Evolutionary conservation across 805 yeast genomes (phyloP), one percentile per base, ranked within the genome.

Genomic region (Starmera caribaea): DNA sequence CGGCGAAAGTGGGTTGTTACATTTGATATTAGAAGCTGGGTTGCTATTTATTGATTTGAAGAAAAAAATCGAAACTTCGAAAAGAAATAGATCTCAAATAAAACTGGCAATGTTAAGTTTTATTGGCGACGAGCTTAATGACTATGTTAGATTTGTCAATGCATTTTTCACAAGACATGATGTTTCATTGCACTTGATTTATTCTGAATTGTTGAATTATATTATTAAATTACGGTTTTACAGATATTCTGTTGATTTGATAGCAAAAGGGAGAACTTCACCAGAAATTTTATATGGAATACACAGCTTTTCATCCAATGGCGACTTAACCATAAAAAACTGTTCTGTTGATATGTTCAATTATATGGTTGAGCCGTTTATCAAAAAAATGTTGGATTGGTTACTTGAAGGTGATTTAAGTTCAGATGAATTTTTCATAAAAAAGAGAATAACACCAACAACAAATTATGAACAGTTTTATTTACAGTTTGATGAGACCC

Each of bases 21-120:
- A 70, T 41, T 56, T 67, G 24, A 59, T 83, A 2, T 62, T 81
- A 32, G 96, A 88, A 55, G 81, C 87, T 1, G 90, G 85, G 0
- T 58, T 88, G 29, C 59, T 87, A 3, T 85, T 73, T 58, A 68
- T 70, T 38, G 56, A 63, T 34, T 57, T 86, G 30, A 57, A 55
- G 5, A 41, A 38, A 13, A 48, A 52, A 16, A 45, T 69, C 11
- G 62, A 59, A 31, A 37, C 48, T 16, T 37, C 50, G 34, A 55
- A 58, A 46, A 50, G 48, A 5, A 47, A 53, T 16, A 45, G 54
- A 17, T 72, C 81, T 4, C 79, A 83, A 8, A 67, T 81, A 13
- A 74, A 74, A 43, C 76, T 75, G 31, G 82, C 95, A 1, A 73
- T 81, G 34, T 44, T 71, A 6, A 64, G 79, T 14, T 68, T 69